A percentile compares a stretch with the other conserved stretches of the same genome.
Evolutionary conservation across 331 rosid genomes (phyloP).

Genomic region (Dryas integrifolia): DNA sequence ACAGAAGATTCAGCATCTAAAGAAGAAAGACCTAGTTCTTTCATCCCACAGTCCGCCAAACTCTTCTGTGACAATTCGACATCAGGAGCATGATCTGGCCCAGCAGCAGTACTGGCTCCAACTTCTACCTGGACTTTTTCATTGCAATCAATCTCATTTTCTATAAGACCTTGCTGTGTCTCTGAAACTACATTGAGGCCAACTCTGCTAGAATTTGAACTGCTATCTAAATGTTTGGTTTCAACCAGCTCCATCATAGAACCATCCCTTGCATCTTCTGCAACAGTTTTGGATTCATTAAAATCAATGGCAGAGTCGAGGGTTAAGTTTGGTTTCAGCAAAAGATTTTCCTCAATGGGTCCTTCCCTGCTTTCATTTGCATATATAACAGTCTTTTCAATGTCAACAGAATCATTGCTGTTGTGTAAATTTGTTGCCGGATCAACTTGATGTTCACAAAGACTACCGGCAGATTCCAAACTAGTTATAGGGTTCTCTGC

Average conservation of each 20-base stretch:
- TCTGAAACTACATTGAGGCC: constrained; percentile 12
- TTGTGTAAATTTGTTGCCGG: constrained; percentile 19
- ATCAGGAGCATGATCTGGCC: constrained; percentile 23
- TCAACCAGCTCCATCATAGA: constrained; percentile 27
- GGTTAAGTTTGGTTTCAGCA: constrained; percentile 6
- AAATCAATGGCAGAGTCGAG: constrained; percentile 22
- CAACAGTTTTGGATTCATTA: constrained; percentile 28
- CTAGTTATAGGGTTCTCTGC: not conserved
- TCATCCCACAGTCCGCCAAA: constrained; percentile 25
- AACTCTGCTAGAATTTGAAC: constrained; percentile 23
- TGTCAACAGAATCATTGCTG: constrained; percentile 25
- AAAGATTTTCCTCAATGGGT: constrained; percentile 22
- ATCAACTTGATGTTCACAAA: constrained; percentile 24
- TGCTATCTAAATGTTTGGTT: constrained; percentile 11
- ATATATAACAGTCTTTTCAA: constrained; percentile 22
- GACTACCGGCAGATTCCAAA: not conserved
- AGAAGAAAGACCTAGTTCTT: constrained; percentile 30
- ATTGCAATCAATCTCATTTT: constrained; percentile 27
- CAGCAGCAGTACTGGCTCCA: constrained; percentile 24
- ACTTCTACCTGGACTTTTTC: constrained; percentile 32
- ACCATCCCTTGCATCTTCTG: constrained; percentile 36
- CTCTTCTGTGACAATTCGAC: constrained; percentile 26
- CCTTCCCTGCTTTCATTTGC: constrained; percentile 30
- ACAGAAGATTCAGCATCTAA: constrained; percentile 35
- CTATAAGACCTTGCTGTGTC: constrained; percentile 20